These are phyloP conservation scores for Dryas drummondii DNA, from an alignment of 306 rosid species.

Conservation along the genomic window DNA sequence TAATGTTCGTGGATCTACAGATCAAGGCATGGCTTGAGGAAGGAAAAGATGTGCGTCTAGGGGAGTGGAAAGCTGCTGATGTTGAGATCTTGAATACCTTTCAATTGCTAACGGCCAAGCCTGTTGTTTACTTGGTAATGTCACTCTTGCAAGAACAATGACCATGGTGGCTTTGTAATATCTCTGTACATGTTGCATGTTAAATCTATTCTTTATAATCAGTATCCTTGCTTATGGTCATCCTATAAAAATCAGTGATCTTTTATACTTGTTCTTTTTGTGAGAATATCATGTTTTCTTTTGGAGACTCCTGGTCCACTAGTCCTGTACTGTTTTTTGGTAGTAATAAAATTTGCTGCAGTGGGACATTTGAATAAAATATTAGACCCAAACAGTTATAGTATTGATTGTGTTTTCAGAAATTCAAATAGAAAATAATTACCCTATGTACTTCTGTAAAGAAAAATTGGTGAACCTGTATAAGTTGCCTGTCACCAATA, in stretches of 20 bases:
- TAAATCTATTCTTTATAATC: neutral
- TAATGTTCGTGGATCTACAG: slow-evolving; percentile 44
- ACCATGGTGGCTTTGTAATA: neutral
- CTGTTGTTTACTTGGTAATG: slow-evolving; percentile 89
- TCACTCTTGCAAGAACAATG: neutral
- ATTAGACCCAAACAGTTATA: neutral
- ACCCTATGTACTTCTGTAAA: neutral
- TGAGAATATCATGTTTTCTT: neutral
- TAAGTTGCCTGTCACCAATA: neutral
- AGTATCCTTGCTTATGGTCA: neutral
- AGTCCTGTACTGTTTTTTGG: too few relatives aligned
- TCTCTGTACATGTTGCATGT: neutral
- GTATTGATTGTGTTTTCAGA: neutral
- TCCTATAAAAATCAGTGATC: neutral
- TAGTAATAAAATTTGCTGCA: too few relatives aligned
- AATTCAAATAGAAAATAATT: neutral
- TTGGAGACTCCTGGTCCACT: too few relatives aligned
- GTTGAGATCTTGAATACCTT: slow-evolving; percentile 82
- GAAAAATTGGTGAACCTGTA: neutral
- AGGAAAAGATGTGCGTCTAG: slow-evolving; percentile 91
- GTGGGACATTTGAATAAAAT: neutral
- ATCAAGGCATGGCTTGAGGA: slow-evolving; percentile 72
- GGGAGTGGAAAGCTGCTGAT: slow-evolving; percentile 98
- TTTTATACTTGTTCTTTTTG: neutral
- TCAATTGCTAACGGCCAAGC: slow-evolving; percentile 95